Evolutionary conservation across 2,329 filamentous ascomycete genomes (phyloP).

Genomic region (Helicocarpus griseus): DNA sequence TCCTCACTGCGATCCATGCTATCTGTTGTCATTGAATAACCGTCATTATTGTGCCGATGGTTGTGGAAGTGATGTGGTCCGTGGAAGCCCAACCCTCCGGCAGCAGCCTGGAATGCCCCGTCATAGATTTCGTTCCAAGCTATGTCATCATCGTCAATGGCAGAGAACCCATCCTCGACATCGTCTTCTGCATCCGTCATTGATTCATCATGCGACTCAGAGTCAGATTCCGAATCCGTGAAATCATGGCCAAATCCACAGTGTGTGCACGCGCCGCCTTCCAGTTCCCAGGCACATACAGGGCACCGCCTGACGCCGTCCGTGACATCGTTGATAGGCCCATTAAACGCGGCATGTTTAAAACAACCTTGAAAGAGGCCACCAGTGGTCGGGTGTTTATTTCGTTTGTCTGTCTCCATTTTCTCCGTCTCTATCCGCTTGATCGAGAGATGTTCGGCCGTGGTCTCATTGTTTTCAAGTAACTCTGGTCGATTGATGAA

Average conservation of each 20-base stretch:
- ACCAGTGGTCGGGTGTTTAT: constrained; percentile 37
- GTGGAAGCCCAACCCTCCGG: background rate
- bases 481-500: constrained; percentile 53
- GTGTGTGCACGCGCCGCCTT: constrained; percentile 47
- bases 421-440: constrained; percentile 50
- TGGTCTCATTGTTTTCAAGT: constrained; percentile 53
- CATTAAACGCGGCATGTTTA: constrained; percentile 23
- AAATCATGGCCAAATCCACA: constrained; percentile 47
- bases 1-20: constrained; percentile 2
- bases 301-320: constrained; percentile 57
- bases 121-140: constrained; percentile 4
- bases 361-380: constrained; percentile 58
- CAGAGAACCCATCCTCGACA: constrained; percentile 23
- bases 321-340: constrained; percentile 44
- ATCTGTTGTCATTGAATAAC: background rate
- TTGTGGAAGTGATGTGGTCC: background rate
- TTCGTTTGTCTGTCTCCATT: constrained; percentile 52
- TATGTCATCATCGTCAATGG: constrained; percentile 17
- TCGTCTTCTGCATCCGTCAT: constrained; percentile 34
- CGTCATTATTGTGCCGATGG: background rate
- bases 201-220: constrained; percentile 17
- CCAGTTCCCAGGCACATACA: constrained; percentile 52
- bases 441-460: constrained; percentile 49
- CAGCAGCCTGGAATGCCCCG: background rate
- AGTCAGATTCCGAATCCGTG: constrained; percentile 36